Conservation (phyloP, 2,329 filamentous ascomycete genomes). For the Neofusicoccum laricinum region DNA sequence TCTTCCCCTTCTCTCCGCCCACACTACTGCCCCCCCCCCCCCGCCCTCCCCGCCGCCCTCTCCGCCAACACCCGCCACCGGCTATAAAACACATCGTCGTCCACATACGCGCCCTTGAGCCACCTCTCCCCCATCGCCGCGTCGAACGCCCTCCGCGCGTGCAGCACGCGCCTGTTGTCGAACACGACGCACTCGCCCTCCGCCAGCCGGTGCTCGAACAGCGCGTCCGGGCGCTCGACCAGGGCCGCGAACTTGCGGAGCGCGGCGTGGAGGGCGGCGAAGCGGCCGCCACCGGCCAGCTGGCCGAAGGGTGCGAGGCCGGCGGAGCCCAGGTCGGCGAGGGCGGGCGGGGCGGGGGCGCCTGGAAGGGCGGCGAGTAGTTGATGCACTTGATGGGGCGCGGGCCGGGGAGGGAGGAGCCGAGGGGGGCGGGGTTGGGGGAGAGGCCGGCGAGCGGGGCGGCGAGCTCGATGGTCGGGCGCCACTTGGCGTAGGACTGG, state of each 20-base stretch:
- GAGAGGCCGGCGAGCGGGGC: not conserved
- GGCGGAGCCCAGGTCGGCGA: not conserved
- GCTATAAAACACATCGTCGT: slow-evolving; percentile 58
- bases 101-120: slow-evolving; percentile 83
- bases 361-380: slow-evolving; percentile 82
- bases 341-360: slow-evolving; percentile 34
- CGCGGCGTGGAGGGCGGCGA: slow-evolving; percentile 18
- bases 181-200: slow-evolving; percentile 92
- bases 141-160: slow-evolving; percentile 78
- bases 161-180: slow-evolving; percentile 80
- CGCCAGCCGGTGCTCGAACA: slow-evolving; percentile 70
- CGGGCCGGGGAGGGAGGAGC: slow-evolving; percentile 7
- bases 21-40: not conserved
- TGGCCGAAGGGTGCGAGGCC: not conserved
- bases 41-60: not conserved
- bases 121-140: slow-evolving; percentile 65
- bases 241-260: slow-evolving; percentile 56
- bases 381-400: slow-evolving; percentile 50
- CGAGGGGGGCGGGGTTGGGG: not conserved
- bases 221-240: slow-evolving; percentile 56
- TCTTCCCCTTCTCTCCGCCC: not conserved
- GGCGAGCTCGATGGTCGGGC: slow-evolving; percentile 54
- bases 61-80: slow-evolving; percentile 9
- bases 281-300: not conserved
- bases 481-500: slow-evolving; percentile 59